Percentiles rank a stretch among this genome's conserved stretches.
Conservation (phyloP, 73 alveolate species). For the Stentor roeselii region DNA sequence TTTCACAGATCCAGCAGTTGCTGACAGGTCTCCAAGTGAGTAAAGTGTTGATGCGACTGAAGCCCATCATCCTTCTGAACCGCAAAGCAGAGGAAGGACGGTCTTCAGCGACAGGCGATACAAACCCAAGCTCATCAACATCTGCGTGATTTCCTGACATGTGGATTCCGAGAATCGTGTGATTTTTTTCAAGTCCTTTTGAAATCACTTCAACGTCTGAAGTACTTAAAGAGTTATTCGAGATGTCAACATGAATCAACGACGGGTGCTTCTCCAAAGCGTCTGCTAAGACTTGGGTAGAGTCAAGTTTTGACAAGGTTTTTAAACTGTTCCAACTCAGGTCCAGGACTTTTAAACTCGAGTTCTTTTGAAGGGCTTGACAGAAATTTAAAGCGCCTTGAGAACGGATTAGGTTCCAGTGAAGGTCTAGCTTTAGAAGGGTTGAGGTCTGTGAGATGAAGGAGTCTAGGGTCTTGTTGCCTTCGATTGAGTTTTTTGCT, state of each 20-base stretch:
- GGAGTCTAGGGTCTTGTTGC: neutral
- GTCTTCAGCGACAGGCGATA: conserved; percentile 31
- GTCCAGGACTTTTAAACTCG: conserved; percentile 41
- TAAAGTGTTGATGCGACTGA: neutral
- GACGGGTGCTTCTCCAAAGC: conserved; percentile 31
- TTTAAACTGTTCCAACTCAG: conserved; percentile 44
- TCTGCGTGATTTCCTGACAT: conserved; percentile 50
- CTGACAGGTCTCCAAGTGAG: conserved; percentile 30
- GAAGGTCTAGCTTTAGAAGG: conserved; percentile 35
- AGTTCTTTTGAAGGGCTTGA: conserved; percentile 45
- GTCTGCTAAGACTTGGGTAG: conserved; percentile 33
- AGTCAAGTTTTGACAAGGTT: conserved; percentile 9
- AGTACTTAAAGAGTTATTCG: conserved; percentile 33
- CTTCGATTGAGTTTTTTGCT: neutral
- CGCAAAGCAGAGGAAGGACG: conserved; percentile 25
- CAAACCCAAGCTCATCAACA: conserved; percentile 55
- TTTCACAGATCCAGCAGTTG: conserved; percentile 87
- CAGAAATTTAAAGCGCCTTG: conserved; percentile 42
- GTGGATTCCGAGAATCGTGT: conserved; percentile 52
- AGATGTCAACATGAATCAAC: conserved; percentile 45
- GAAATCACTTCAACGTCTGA: conserved; percentile 40
- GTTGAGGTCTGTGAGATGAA: neutral
- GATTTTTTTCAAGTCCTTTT: conserved; percentile 44
- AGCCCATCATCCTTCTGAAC: conserved; percentile 6
- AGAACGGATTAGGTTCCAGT: conserved; percentile 48